Evolutionary conservation across 2,329 filamentous ascomycete species (phyloP), one percentile per base, ranked within the genome.

Genomic region (Nigrospora oryzae): DNA sequence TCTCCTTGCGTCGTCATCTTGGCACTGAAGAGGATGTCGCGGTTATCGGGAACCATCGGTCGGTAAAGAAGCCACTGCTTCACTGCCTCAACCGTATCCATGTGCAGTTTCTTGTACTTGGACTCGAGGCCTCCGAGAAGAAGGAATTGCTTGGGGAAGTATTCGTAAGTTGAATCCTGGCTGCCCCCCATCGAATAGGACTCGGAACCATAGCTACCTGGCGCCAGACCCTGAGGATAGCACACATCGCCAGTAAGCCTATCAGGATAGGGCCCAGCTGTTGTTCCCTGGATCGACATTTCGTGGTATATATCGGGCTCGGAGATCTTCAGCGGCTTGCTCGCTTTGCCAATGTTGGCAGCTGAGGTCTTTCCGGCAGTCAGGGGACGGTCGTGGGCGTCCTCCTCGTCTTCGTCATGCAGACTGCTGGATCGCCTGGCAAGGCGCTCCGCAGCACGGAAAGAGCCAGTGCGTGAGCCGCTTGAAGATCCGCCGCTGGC

Each of bases 41-140:
- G 77, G 43, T 74, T 69, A 30, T 77, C 75, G 7, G 80, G 75
- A 16, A 81, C 75, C 79, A 93, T 84, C 1, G 89, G 89, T 5
- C 84, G 77, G 64, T 80, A 95, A 46, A 95, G 77, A 11, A 95
- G 72, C 61, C 86, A 75, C 51, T 88, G 74, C 52, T 85, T 84
- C 33, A 84, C 78, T 0, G 80, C 80, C 5, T 83, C 77, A 30
- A 83, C 76, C 4, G 81, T 76, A 46, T 77, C 77, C 46, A 83
- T 72, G 59, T 94, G 89, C 64, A 95, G 76, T 16, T 74, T 75
- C 49, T 74, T 71, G 62, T 94, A 94, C 59, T 89, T 86, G 30
- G 74, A 66, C 50, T 83, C 79, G 2, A 81, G 71, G 1, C 89
- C 89, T 46, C 87, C 86, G 2, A 95, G 75, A 5, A 95, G 74